A percentile compares a stretch with the other conserved stretches of the same genome.
phyloP scores from a whole-genome alignment of 2,329 filamentous ascomycete species.

The Phyllosticta paracitricarpa region DNA sequence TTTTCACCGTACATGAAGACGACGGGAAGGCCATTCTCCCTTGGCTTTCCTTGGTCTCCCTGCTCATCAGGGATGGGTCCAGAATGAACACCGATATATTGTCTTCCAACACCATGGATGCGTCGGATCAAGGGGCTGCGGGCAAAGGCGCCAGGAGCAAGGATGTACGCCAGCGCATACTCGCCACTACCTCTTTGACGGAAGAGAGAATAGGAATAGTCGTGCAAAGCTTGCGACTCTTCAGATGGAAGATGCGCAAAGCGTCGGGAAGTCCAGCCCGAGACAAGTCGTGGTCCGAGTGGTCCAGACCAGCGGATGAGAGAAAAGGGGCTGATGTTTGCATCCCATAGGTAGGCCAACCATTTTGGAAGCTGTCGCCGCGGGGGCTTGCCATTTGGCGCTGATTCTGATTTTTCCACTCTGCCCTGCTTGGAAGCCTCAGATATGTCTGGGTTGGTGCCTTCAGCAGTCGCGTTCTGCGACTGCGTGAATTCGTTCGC shows the following conservation, averaged over 20 bases:
- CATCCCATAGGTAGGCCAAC: slow-evolving; percentile 91
- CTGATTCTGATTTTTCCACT: not conserved
- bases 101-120: slow-evolving; percentile 79
- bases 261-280: slow-evolving; percentile 85
- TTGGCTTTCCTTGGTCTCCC: slow-evolving; percentile 11
- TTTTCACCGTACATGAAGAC: slow-evolving; percentile 35
- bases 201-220: slow-evolving; percentile 92
- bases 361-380: slow-evolving; percentile 64
- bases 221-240: slow-evolving; percentile 77
- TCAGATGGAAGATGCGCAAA: slow-evolving; percentile 77
- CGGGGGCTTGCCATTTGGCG: not conserved
- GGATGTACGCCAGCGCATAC: slow-evolving; percentile 83
- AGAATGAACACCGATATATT: slow-evolving; percentile 35
- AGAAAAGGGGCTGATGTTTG: slow-evolving; percentile 91
- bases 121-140: slow-evolving; percentile 77
- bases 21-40: slow-evolving; percentile 64
- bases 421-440: slow-evolving; percentile 24
- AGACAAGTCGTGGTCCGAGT: slow-evolving; percentile 81
- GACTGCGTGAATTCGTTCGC: slow-evolving; percentile 72
- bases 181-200: slow-evolving; percentile 85
- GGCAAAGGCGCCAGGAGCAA: slow-evolving; percentile 88
- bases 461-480: slow-evolving; percentile 43
- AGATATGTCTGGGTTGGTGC: slow-evolving; percentile 56
- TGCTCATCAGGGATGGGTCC: slow-evolving; percentile 15
- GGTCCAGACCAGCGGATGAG: slow-evolving; percentile 82